Evolutionary conservation across 2,329 filamentous ascomycete species (phyloP).

Genomic region (Penicillium sp.): DNA sequence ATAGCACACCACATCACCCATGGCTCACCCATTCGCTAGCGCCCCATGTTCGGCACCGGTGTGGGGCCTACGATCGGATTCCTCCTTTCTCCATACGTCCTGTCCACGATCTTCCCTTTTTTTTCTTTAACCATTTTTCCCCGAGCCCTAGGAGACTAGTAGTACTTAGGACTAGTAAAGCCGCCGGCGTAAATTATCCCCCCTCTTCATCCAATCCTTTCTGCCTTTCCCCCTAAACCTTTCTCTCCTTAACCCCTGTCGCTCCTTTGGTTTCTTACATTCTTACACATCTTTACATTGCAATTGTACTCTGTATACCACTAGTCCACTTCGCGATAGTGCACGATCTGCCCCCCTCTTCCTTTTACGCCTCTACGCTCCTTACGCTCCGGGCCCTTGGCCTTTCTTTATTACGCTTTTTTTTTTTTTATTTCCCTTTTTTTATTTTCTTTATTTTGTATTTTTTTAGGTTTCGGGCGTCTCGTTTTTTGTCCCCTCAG

Average conservation of each 20-base stretch:
- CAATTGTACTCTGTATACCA: conserved; percentile 4
- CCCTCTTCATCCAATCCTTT: background rate
- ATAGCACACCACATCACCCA: conserved; percentile 5
- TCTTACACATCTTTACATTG: background rate
- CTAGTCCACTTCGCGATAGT: conserved; percentile 15
- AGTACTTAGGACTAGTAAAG: background rate
- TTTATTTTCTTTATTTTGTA: conserved; percentile 1
- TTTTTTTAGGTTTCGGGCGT: conserved; percentile 11
- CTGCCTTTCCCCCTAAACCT: background rate
- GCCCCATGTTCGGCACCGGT: background rate
- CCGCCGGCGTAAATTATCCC: background rate
- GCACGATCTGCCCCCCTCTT: conserved; percentile 6
- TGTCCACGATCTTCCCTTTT: conserved; percentile 3
- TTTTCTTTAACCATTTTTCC: background rate
- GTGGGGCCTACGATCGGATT: conserved; percentile 9
- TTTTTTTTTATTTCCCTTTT: background rate
- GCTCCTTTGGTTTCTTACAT: conserved; percentile 1
- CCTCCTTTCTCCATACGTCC: conserved; percentile 1
- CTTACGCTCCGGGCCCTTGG: background rate
- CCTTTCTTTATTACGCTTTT: conserved; percentile 4
- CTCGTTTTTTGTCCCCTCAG: conserved; percentile 5
- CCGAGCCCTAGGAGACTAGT: background rate
- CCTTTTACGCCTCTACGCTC: conserved; percentile 2
- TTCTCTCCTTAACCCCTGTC: conserved; percentile 2
- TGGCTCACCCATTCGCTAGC: conserved; percentile 14